Base-by-base conservation (phyloP, 345 rosid genomes). In the Barbarea vulgaris region DNA sequence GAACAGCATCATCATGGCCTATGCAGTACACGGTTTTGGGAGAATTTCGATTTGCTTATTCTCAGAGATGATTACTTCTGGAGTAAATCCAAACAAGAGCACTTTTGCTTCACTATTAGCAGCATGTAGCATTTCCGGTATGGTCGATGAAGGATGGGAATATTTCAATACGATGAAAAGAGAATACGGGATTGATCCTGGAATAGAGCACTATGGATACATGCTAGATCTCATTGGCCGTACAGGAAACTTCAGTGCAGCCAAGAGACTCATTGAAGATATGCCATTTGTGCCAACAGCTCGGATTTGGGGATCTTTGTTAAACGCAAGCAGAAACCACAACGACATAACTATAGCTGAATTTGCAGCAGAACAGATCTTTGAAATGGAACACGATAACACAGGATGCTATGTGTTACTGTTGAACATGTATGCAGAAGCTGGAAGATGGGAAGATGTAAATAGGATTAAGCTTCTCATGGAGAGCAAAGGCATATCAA, bases 161-260 rank as follows among this genome's bases (percentile, higher is more conserved):
- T 82, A 77, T 78, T 90, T 90, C 27, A 64, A 80, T 65, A 83
- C 75, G 24, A 90, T 93, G 96, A 85, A 75, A 76, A 70, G 54
- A 37, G 86, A 85, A 18, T 86, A 88, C 14, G 81, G 80, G 13
- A 93, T 93, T 50, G 88, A 84, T 65, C 91, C 92, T 15, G 90
- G 86, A 44, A 81, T 90, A 30, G 96, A 87, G 80, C 98, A 88
- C 77, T 88, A 73, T 19, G 88, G 85, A 8, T 93, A 90, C 70
- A 84, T 93, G 86, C 66, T 93, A 9, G 98, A 93, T 89, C 85
- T 93, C 67, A 77, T 87, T 28, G 96, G 93, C 52, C 90, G 91
- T 17, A 65, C 77, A 1, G 77, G 89, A 70, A 81, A 90, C 75
- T 83, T 89, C 37, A 79, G 74, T 13, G 77, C 7, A 52, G 90